Conservation (phyloP, 768 basidiomycete species). For the Phanerochaete carnosa region DNA sequence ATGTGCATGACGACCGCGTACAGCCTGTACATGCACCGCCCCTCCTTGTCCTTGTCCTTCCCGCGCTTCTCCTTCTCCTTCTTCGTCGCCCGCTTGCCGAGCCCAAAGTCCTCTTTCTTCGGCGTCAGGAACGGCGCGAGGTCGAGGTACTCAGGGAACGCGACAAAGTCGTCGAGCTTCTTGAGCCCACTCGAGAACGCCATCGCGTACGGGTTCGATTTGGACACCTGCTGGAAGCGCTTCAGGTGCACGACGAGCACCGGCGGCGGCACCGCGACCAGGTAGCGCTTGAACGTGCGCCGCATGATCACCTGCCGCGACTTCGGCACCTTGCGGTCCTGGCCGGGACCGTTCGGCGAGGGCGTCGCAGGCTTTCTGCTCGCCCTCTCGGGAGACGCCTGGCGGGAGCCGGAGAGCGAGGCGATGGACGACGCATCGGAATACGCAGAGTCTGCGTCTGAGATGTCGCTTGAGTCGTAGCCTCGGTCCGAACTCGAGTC, state of each 20-base stretch:
- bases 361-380: background rate
- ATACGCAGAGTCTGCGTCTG: conserved; percentile 23
- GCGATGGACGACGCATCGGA: conserved; percentile 31
- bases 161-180: conserved; percentile 88
- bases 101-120: conserved; percentile 63
- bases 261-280: conserved; percentile 82
- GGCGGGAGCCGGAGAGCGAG: conserved; percentile 28
- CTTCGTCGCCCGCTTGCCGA: conserved; percentile 28
- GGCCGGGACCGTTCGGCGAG: background rate
- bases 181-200: conserved; percentile 73
- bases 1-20: conserved; percentile 87
- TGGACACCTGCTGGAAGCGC: conserved; percentile 84
- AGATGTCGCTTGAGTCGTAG: conserved; percentile 23
- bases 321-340: conserved; percentile 28
- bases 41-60: conserved; percentile 17
- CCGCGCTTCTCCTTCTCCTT: conserved; percentile 4
- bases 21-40: conserved; percentile 59
- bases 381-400: conserved; percentile 26
- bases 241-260: conserved; percentile 92
- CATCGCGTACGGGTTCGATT: conserved; percentile 57
- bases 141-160: conserved; percentile 87
- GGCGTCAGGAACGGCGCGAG: conserved; percentile 86
- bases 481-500: conserved; percentile 21
- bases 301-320: conserved; percentile 69
- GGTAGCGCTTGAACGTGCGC: conserved; percentile 91